A percentile compares a stretch with the other conserved stretches of the same genome.
phyloP scores from a whole-genome alignment of 2,329 filamentous ascomycete species.

The Penicillium crustosum region DNA sequence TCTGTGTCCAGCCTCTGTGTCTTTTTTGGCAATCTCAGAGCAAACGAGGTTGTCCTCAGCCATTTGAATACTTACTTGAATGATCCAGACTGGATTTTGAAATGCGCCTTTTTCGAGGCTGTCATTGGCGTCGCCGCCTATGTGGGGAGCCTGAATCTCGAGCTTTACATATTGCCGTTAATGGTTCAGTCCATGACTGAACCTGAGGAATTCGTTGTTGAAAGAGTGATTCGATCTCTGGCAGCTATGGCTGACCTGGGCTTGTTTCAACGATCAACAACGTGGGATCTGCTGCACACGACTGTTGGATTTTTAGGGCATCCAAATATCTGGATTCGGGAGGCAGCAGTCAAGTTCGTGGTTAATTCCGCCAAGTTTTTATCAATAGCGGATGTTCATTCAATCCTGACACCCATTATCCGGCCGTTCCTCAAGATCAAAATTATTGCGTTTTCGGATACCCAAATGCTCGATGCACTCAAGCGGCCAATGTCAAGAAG shows the following conservation, averaged over 20 bases:
- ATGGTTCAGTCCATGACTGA: slow-evolving; percentile 96
- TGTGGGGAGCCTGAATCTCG: slow-evolving; percentile 81
- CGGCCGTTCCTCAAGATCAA: slow-evolving; percentile 77
- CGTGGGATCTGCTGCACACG: slow-evolving; percentile 84
- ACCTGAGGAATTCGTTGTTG: slow-evolving; percentile 89
- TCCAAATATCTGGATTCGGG: slow-evolving; percentile 91
- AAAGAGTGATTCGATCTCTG: slow-evolving; percentile 83
- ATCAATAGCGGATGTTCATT: slow-evolving; percentile 76
- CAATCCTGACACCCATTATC: slow-evolving; percentile 77
- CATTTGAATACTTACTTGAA: slow-evolving; percentile 98
- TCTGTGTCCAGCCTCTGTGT: slow-evolving; percentile 91
- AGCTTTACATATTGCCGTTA: slow-evolving; percentile 91
- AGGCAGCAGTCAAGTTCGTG: slow-evolving; percentile 82
- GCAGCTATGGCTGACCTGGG: slow-evolving; percentile 86
- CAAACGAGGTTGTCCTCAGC: slow-evolving; percentile 93
- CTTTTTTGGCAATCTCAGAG: slow-evolving; percentile 88
- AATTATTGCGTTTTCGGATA: slow-evolving; percentile 68
- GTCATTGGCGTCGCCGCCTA: slow-evolving; percentile 91
- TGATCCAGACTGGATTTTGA: slow-evolving; percentile 92
- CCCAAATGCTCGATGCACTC: slow-evolving; percentile 74
- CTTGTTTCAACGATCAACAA: slow-evolving; percentile 77
- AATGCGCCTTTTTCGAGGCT: slow-evolving; percentile 94
- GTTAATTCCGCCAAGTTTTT: slow-evolving; percentile 73
- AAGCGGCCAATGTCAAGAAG: slow-evolving; percentile 77
- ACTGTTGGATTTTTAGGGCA: slow-evolving; percentile 86